Evolutionary conservation across 2,329 filamentous ascomycete species (phyloP), one percentile per base, ranked within the genome.

Genomic region (Diaporthe australafricana): DNA sequence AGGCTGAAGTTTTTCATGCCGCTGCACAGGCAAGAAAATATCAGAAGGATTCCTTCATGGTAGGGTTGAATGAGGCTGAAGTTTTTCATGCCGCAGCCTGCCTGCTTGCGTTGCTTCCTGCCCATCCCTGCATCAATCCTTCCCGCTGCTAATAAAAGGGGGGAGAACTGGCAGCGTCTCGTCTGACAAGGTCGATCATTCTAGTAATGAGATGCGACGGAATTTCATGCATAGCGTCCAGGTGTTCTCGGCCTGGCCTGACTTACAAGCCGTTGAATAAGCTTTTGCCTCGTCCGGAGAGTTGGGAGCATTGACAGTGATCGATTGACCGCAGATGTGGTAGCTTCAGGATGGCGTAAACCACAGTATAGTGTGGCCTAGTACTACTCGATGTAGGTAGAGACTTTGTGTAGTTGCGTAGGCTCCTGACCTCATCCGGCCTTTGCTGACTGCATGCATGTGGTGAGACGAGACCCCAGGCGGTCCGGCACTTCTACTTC

Each of bases 91-190:
- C 67, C 27, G 32, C 53, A 32, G 50, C 48, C 27, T 55, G 56
- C 60, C 45, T 50, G 42, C 45, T 20, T 35, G 57, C 16, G 14
- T 60, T 35, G 40, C 57, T 47, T 35, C 42, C 42, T 63, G 27
- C 20, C 42, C 42, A 68, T 60, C 48, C 53, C 45, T 57, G 53
- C 66, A n/a, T n/a, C 30, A 57, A 27, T 57, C 52, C 66, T 68
- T 68, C 66, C 66, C 66, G 66, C 27, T 68, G 60, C 60, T 63
- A 63, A 48, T 63, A 63, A 63, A 63, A 48, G 45, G 60, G 45
- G 60, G 32, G 32, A 9, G 20, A 27, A 48, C 17, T 63, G 42
- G 60, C 60, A 50, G 60, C 42, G 52, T 60, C 50, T 40, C 52
- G 65, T 69, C 53, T 69, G 42, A 60, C 22, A 50, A 38, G 60